Evolutionary conservation across 306 rosid species (phyloP).

Genomic region (Cucurbita argyrosperma): DNA sequence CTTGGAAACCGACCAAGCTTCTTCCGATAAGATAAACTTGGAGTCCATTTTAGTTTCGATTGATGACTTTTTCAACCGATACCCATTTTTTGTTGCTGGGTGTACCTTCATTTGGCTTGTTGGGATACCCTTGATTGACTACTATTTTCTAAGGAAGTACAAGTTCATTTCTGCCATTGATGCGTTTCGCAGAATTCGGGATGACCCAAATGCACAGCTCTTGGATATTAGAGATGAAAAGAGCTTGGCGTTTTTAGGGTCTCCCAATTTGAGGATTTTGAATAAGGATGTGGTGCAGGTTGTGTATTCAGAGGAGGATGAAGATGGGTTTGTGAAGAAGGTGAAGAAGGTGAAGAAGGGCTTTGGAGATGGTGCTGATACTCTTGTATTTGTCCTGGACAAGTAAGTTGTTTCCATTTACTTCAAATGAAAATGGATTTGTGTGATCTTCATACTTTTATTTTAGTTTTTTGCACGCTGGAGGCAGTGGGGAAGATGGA

Average conservation of each 20-base stretch:
- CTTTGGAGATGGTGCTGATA: slow-evolving; percentile 38
- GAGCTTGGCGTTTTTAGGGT: slow-evolving; percentile 33
- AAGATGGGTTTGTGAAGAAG: slow-evolving; percentile 55
- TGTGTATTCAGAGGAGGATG: slow-evolving; percentile 45
- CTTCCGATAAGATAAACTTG: slow-evolving; percentile 44
- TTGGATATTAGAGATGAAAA: slow-evolving; percentile 67
- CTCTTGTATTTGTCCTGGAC: slow-evolving; percentile 52
- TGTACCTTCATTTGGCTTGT: slow-evolving; percentile 71
- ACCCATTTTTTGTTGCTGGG: slow-evolving; percentile 79
- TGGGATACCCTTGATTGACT: slow-evolving; percentile 45
- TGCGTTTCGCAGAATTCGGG: slow-evolving; percentile 56
- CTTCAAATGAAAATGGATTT: not conserved
- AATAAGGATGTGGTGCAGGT: slow-evolving; percentile 51
- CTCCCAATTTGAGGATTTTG: slow-evolving; percentile 65
- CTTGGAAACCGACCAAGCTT: slow-evolving; percentile 32
- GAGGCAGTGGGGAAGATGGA: too few species aligned
- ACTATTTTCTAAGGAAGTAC: slow-evolving; percentile 49
- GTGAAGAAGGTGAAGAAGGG: slow-evolving; percentile 39
- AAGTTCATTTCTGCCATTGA: slow-evolving; percentile 63
- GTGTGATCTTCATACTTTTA: too few species aligned
- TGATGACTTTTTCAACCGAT: slow-evolving; percentile 48
- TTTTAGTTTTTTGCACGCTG: too few species aligned
- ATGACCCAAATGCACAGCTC: slow-evolving; percentile 44
- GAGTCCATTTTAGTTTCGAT: slow-evolving; percentile 47
- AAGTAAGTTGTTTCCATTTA: slow-evolving; percentile 30